Percentiles rank a stretch among this genome's conserved stretches.
phyloP scores from a whole-genome alignment of 257 asterid species.

The Fraxinus pennsylvanica region DNA sequence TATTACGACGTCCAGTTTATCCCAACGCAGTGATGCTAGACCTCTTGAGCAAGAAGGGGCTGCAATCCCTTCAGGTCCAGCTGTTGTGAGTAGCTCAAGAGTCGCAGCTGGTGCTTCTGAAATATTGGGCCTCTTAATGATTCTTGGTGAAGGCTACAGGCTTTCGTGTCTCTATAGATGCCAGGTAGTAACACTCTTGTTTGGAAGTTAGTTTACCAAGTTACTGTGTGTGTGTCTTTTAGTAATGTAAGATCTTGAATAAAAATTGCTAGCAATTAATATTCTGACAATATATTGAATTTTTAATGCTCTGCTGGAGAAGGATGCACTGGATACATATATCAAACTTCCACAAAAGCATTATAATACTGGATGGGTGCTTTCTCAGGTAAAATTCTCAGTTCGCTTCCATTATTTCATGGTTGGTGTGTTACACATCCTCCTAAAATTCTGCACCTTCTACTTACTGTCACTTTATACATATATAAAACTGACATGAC shows the following conservation, averaged over 20 bases:
- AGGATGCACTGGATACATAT: conserved; percentile 85
- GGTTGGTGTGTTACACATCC: conserved; percentile 3
- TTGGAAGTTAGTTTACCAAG: neutral
- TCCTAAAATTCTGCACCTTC: conserved; percentile 13
- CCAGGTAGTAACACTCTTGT: conserved; percentile 50
- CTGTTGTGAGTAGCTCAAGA: conserved; percentile 50
- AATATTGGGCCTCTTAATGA: conserved; percentile 66
- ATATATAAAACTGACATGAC: too few relatives aligned
- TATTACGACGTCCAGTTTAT: conserved; percentile 47
- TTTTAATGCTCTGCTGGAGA: conserved; percentile 32
- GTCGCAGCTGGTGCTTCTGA: conserved; percentile 70
- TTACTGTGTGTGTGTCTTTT: neutral
- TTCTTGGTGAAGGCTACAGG: conserved; percentile 90
- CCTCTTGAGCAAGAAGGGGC: conserved; percentile 65
- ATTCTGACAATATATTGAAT: conserved; percentile 5
- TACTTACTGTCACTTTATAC: conserved; percentile 10
- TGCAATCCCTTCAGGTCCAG: conserved; percentile 45
- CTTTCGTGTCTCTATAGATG: conserved; percentile 78
- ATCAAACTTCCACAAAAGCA: conserved; percentile 79
- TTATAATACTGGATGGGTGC: conserved; percentile 95
- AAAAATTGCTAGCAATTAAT: conserved; percentile 15
- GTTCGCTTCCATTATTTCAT: neutral
- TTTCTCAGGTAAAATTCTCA: conserved; percentile 63
- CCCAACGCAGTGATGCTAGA: conserved; percentile 54
- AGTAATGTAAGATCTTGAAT: conserved; percentile 21